phyloP scores from a whole-genome alignment of 2,329 filamentous ascomycete species.

The Colletotrichum australisinense region DNA sequence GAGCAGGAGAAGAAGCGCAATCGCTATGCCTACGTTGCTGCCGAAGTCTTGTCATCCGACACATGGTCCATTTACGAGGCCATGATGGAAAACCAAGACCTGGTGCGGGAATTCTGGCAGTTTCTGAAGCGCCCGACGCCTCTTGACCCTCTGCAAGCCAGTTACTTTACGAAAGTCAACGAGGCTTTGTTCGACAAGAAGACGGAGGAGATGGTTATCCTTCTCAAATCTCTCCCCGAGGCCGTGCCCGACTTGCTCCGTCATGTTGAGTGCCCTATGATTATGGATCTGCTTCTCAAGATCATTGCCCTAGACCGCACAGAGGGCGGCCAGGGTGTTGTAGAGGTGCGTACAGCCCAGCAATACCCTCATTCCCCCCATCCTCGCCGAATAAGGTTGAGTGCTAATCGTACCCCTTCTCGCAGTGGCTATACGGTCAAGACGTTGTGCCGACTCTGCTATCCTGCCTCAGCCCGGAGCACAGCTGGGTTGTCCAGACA shows the following conservation, averaged over 20 bases:
- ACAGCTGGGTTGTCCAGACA: constrained; percentile 91
- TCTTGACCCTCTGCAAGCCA: constrained; percentile 91
- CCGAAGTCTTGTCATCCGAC: constrained; percentile 93
- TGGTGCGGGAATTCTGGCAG: constrained; percentile 88
- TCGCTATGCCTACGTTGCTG: constrained; percentile 93
- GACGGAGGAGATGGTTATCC: constrained; percentile 94
- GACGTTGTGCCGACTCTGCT: constrained; percentile 88
- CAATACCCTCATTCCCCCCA: background rate
- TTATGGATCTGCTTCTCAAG: constrained; percentile 97
- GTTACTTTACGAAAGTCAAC: constrained; percentile 99
- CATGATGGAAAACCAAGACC: constrained; percentile 83
- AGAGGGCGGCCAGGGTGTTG: constrained; percentile 90
- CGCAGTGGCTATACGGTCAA: constrained; percentile 90
- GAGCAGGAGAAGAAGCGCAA: constrained; percentile 91
- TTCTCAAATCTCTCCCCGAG: constrained; percentile 85
- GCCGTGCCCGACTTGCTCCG: constrained; percentile 87
- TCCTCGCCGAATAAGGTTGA: constrained; percentile 10
- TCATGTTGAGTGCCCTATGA: constrained; percentile 96
- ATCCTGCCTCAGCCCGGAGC: constrained; percentile 85
- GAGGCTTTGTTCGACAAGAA: constrained; percentile 98
- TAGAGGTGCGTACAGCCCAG: constrained; percentile 74
- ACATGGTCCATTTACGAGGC: constrained; percentile 97
- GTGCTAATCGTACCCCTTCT: background rate
- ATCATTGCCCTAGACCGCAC: constrained; percentile 96
- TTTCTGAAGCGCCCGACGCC: constrained; percentile 88